Evolutionary conservation across 805 yeast genomes (phyloP).

Genomic region (Yarrowia sp.): DNA sequence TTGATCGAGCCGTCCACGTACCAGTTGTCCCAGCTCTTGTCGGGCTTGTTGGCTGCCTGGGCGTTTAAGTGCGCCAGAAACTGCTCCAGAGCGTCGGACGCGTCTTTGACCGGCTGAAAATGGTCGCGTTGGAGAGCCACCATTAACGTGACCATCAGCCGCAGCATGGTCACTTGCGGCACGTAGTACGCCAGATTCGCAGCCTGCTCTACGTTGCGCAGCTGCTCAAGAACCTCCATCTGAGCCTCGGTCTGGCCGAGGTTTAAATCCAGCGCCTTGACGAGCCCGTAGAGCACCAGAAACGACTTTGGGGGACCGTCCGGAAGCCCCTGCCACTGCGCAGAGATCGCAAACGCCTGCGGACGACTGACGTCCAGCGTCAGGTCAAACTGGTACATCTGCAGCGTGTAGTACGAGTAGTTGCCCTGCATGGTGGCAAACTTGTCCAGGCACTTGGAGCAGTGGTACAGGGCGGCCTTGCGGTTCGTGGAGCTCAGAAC

Average conservation of each 20-base stretch:
- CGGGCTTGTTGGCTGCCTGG: slow-evolving; percentile 13
- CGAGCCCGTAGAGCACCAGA: background rate
- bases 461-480: slow-evolving; percentile 12
- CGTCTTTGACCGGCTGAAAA: background rate
- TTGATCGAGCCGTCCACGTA: slow-evolving; percentile 18
- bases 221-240: background rate
- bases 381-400: slow-evolving; percentile 12
- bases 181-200: slow-evolving; percentile 8
- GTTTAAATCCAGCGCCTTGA: background rate
- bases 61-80: background rate
- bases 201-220: background rate
- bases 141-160: background rate
- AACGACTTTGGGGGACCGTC: slow-evolving; percentile 19
- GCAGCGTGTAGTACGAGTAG: slow-evolving; percentile 11
- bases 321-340: background rate
- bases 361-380: background rate
- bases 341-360: slow-evolving; percentile 5
- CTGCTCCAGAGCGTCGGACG: background rate
- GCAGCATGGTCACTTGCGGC: slow-evolving; percentile 14
- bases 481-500: background rate
- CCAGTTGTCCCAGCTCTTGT: slow-evolving; percentile 26
- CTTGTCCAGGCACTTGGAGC: background rate
- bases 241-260: background rate
- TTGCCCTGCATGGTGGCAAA: slow-evolving; percentile 11
- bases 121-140: background rate